Evolutionary conservation across 1,139 yeast genomes (phyloP).

Genomic region (Candida freyschussii): DNA sequence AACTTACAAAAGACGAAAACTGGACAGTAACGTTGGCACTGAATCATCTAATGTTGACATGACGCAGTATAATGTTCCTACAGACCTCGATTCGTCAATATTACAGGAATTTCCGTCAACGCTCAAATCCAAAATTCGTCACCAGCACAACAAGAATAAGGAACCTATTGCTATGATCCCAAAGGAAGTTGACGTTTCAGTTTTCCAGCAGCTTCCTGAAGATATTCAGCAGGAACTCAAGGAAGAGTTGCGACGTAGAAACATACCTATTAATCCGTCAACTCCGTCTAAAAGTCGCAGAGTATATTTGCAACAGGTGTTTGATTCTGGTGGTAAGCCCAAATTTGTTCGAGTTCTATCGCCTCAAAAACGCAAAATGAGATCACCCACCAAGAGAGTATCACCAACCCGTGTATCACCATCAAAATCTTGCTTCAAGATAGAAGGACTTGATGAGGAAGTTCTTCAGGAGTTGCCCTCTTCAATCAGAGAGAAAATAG

Average conservation of each 20-base stretch:
- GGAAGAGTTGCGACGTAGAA: conserved; percentile 35
- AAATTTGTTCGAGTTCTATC: conserved; percentile 33
- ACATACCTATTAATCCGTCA: conserved; percentile 24
- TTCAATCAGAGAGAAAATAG: conserved; percentile 37
- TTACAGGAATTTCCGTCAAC: conserved; percentile 30
- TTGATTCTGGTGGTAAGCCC: conserved; percentile 34
- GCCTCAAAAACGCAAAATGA: conserved; percentile 8
- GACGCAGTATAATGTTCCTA: conserved; percentile 26
- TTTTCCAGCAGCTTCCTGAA: conserved; percentile 49
- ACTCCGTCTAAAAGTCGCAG: conserved; percentile 25
- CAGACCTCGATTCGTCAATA: conserved; percentile 29
- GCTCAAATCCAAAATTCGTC: conserved; percentile 21
- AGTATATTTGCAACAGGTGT: conserved; percentile 38
- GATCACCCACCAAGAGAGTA: conserved; percentile 27
- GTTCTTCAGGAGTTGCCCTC: conserved; percentile 46
- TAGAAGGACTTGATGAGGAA: conserved; percentile 31
- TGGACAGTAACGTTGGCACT: conserved; percentile 6
- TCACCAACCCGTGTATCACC: no score
- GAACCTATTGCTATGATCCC: conserved; percentile 24
- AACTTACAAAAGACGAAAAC: conserved; percentile 5
- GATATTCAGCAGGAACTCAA: conserved; percentile 47
- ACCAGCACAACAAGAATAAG: conserved; percentile 10
- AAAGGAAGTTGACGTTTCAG: conserved; percentile 46
- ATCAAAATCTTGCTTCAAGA: conserved; percentile 8
- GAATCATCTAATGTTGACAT: conserved; percentile 10